These are phyloP conservation scores for Vachellia collinsii DNA, from an alignment of 306 rosid genomes.

Conservation along the genomic window DNA sequence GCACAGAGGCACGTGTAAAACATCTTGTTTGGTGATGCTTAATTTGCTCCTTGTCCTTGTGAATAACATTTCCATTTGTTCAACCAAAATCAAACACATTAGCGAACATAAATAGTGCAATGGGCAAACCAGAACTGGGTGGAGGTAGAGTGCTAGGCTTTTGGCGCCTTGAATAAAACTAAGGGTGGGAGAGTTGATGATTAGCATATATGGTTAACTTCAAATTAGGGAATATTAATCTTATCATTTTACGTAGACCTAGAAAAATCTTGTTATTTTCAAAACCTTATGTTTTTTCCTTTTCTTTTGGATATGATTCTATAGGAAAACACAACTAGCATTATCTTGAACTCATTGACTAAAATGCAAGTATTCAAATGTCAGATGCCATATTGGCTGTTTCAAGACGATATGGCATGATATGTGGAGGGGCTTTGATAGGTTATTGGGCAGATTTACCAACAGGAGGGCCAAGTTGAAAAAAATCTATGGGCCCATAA, in stretches of 20 bases:
- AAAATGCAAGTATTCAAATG: not conserved
- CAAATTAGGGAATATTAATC: not conserved
- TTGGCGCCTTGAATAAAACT: not conserved
- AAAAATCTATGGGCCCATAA: not conserved
- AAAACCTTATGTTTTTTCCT: not conserved
- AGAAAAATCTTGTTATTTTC: not conserved
- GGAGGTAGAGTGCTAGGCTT: not conserved
- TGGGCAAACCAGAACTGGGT: not conserved
- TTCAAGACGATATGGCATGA: not conserved
- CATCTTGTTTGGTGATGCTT: not conserved
- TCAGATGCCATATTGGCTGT: not conserved
- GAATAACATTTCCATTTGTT: not conserved
- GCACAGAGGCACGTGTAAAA: not conserved
- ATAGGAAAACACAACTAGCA: not conserved
- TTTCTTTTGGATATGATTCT: not conserved
- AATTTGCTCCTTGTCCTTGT: not conserved
- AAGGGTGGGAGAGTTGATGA: not conserved
- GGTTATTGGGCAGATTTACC: not conserved
- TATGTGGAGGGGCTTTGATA: not conserved
- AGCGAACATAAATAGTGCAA: not conserved
- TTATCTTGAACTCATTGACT: not conserved
- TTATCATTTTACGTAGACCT: not conserved
- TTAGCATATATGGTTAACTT: not conserved
- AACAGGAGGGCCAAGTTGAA: not conserved
- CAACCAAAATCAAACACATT: not conserved